Base-by-base conservation (phyloP, 108 stramenopile species). In the Cyclotella cryptica region DNA sequence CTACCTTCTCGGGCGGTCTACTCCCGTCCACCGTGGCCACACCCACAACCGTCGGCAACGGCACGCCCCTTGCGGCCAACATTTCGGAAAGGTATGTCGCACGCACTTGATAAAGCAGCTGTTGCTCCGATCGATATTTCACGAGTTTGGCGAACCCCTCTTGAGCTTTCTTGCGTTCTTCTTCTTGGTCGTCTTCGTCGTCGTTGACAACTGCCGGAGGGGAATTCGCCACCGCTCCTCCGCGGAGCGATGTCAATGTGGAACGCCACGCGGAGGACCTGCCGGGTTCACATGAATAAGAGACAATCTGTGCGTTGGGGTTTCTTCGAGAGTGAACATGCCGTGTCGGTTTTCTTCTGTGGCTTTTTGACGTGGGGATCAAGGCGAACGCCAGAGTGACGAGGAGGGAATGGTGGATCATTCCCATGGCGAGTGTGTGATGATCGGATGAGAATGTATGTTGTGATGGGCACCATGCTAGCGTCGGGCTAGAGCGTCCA, bases 1-100 rank as follows among this genome's bases (percentile, higher is more conserved):
- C 92, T 22, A 89, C 87, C n/a, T 49, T 68, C 86, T 92, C 69
- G 6, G 91, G 88, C 21, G 86, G 86, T 28, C 61, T 83, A 7
- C 78, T 68, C 29, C 89, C 90, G 8, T 90, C 90, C 18, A 81
- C 80, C 10, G 88, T 90, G 0, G 79, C 68, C 0, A 89, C 93
- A 55, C 87, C 85, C 18, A 43, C 21, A 13, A 92, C 29, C 19
- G 89, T 84, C 18, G 89, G 71, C 0, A 87, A 26, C 9, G 89
- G 87, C 17, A 95, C 39, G 21, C 94, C 94, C 27, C 94, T 88
- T 39, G 74, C 40, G 11, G 90, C 87, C 66, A 95, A 63, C 17
- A 88, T 86, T 81, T 95, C 92, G 24, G 89, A 87, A 10, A 95
- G 69, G 39, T 75, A 83, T 0, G 86, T 87, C 8, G 87, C 85